phyloP scores from a whole-genome alignment of 2,329 filamentous ascomycete species.

The Lachnellula hyalina region DNA sequence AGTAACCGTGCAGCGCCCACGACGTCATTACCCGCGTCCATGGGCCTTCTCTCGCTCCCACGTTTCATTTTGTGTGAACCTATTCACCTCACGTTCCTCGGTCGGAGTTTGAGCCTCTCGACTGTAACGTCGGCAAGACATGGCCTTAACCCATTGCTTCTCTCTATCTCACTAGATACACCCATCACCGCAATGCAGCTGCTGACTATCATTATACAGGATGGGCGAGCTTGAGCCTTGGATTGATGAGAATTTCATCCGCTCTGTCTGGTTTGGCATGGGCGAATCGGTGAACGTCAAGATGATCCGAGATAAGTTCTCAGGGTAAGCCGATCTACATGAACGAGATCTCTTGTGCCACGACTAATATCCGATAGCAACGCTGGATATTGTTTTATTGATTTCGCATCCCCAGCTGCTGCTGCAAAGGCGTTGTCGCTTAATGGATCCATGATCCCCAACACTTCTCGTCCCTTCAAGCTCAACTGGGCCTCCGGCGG shows the following conservation, averaged over 20 bases:
- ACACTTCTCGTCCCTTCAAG: conserved; percentile 94
- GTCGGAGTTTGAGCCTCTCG: too few species aligned
- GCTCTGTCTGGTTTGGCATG: conserved; percentile 85
- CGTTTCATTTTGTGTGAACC: too few species aligned
- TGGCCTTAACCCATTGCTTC: conserved; percentile 18
- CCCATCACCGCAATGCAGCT: conserved; percentile 21
- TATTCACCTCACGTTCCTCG: too few species aligned
- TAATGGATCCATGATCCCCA: conserved; percentile 85
- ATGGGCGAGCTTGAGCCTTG: conserved; percentile 99
- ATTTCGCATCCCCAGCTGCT: conserved; percentile 77
- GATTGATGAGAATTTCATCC: conserved; percentile 99
- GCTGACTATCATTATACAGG: conserved; percentile 45
- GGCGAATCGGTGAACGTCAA: conserved; percentile 96
- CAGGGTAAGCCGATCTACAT: conserved; percentile 59
- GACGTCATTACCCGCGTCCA: too few species aligned
- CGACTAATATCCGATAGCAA: conserved; percentile 52
- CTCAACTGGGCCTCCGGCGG: conserved; percentile 99
- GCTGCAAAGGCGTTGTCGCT: conserved; percentile 87
- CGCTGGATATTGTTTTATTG: conserved; percentile 97
- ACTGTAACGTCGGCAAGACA: too few species aligned
- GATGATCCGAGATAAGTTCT: conserved; percentile 99
- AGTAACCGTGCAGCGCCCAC: too few species aligned
- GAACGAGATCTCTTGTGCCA: conserved; percentile 8
- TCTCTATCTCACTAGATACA: conserved; percentile 34
- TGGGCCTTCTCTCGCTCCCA: too few species aligned